phyloP scores from a whole-genome alignment of 169 alveolate genomes.

The Sarcocystis neurona region DNA sequence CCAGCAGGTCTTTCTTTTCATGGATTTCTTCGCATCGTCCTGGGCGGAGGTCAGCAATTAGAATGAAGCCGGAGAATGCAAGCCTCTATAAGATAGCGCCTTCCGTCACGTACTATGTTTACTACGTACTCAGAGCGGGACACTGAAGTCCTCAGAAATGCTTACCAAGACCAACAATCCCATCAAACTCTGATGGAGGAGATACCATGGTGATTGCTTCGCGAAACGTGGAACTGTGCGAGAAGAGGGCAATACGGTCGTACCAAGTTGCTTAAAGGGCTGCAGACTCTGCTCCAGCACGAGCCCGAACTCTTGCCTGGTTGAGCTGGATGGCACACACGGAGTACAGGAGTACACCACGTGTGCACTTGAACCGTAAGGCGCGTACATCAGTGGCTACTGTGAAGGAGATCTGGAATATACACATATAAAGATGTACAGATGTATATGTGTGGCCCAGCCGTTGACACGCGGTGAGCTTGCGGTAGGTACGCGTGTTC shows the following conservation, averaged over 20 bases:
- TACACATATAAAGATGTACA: too few relatives aligned
- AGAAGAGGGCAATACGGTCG: neutral
- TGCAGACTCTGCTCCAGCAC: slow-evolving; percentile 1
- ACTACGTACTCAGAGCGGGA: neutral
- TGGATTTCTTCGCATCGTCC: neutral
- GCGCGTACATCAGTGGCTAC: neutral
- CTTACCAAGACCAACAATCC: slow-evolving; percentile 17
- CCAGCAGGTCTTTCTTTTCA: neutral
- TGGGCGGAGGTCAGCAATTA: neutral
- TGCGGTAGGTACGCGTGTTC: too few relatives aligned
- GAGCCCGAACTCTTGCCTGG: slow-evolving; percentile 18
- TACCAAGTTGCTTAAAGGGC: slow-evolving; percentile 6
- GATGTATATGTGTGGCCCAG: too few relatives aligned
- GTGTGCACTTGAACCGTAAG: neutral
- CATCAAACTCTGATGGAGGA: neutral
- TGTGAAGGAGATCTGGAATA: neutral
- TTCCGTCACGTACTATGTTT: neutral
- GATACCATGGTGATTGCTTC: neutral
- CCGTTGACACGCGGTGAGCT: too few relatives aligned
- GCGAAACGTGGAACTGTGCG: neutral
- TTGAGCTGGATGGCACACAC: neutral
- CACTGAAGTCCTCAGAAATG: neutral
- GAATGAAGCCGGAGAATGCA: too few relatives aligned
- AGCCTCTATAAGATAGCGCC: neutral
- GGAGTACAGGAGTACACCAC: neutral